Percentiles rank a stretch among this genome's conserved stretches.
Evolutionary conservation across 768 basidiomycete species (phyloP).

Genomic region (Xerocomellus chrysenteron): DNA sequence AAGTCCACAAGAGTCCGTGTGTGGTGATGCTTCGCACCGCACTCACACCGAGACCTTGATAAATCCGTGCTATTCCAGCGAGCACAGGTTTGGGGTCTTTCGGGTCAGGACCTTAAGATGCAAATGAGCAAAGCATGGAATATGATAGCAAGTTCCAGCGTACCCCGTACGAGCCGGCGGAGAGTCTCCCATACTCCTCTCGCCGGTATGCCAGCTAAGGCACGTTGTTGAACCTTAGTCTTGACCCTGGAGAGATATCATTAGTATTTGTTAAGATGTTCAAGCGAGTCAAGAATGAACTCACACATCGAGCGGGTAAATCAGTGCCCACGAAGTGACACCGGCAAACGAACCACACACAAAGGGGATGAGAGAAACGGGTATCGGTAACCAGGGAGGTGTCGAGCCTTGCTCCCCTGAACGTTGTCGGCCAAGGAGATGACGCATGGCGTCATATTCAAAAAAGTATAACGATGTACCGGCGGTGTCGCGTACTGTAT

Average conservation of each 20-base stretch:
- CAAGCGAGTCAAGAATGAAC: slow-evolving; percentile 23
- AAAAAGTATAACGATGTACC: slow-evolving; percentile 93
- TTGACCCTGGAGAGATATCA: slow-evolving; percentile 58
- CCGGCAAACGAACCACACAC: slow-evolving; percentile 89
- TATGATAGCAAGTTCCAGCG: slow-evolving; percentile 6
- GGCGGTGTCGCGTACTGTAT: slow-evolving; percentile 78
- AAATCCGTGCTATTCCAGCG: slow-evolving; percentile 79
- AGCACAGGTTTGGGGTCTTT: slow-evolving; percentile 72
- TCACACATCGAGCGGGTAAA: slow-evolving; percentile 94
- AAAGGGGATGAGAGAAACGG: slow-evolving; percentile 79
- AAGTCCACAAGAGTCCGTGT: slow-evolving; percentile 91
- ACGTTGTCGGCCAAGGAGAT: slow-evolving; percentile 75
- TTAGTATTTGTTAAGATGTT: background rate
- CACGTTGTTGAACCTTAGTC: slow-evolving; percentile 94
- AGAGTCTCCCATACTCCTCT: slow-evolving; percentile 75
- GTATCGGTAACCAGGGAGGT: slow-evolving; percentile 86
- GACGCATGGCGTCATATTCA: slow-evolving; percentile 90
- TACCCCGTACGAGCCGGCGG: slow-evolving; percentile 78
- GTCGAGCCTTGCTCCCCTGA: slow-evolving; percentile 79
- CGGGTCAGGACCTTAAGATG: slow-evolving; percentile 68
- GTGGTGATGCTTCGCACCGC: slow-evolving; percentile 90
- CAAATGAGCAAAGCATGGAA: background rate
- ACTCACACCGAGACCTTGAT: slow-evolving; percentile 92
- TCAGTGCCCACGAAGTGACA: slow-evolving; percentile 85
- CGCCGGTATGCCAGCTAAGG: slow-evolving; percentile 74